These are phyloP conservation scores for Psilocybe tampanensis DNA, from an alignment of 768 basidiomycete genomes.

Conservation along the genomic window DNA sequence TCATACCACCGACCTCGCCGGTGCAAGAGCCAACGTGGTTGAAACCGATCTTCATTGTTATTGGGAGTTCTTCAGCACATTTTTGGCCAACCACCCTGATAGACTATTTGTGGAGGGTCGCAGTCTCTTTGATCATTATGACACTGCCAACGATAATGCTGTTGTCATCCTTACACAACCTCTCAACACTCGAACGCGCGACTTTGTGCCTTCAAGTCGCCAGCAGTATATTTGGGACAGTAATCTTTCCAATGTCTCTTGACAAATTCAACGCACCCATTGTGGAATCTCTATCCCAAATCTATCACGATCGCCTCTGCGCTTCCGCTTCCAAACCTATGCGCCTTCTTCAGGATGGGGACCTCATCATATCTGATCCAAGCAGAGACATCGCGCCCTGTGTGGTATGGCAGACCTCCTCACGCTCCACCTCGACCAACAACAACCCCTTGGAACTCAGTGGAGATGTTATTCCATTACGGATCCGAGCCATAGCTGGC, in stretches of 20 bases:
- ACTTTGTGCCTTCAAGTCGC: not conserved
- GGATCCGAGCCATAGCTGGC: not conserved
- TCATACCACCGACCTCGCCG: not conserved
- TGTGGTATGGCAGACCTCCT: not conserved
- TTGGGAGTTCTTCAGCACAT: not conserved
- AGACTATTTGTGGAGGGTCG: not conserved
- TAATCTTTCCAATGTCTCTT: not conserved
- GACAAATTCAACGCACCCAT: not conserved
- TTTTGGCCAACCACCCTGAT: too few relatives aligned
- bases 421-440: not conserved
- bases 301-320: not conserved
- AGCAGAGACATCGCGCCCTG: not conserved
- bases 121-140: not conserved
- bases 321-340: not conserved
- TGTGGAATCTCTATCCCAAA: not conserved
- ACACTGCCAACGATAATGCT: not conserved
- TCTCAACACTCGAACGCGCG: not conserved
- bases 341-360: not conserved
- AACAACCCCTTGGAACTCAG: not conserved
- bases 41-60: not conserved
- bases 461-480: not conserved
- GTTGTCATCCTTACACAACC: not conserved
- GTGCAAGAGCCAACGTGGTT: not conserved
- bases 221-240: not conserved
- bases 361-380: not conserved